These are phyloP conservation scores for Funneliformis mosseae DNA, from an alignment of 192 early-diverging fungal genomes.

Conservation along the genomic window DNA sequence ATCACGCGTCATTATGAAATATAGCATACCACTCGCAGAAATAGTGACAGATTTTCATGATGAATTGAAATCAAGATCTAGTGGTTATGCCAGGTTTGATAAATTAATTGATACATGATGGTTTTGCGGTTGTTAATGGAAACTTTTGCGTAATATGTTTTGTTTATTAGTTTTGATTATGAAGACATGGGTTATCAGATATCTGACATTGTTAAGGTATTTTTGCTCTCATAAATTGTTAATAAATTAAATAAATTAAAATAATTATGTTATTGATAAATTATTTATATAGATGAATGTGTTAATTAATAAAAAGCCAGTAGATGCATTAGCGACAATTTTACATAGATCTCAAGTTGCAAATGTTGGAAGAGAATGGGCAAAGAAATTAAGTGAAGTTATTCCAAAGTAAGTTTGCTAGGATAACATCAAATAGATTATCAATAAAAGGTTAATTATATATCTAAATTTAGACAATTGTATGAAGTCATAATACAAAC, in stretches of 20 bases:
- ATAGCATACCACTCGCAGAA: slow-evolving; percentile 86
- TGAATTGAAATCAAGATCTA: slow-evolving; percentile 86
- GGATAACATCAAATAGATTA: neutral
- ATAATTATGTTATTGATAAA: neutral
- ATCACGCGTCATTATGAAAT: slow-evolving; percentile 81
- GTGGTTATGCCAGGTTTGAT: slow-evolving; percentile 72
- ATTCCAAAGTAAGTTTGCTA: slow-evolving; percentile 53
- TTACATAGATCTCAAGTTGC: slow-evolving; percentile 75
- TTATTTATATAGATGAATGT: slow-evolving; percentile 68
- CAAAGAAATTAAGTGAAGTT: slow-evolving; percentile 77
- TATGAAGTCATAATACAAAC: slow-evolving; percentile 96
- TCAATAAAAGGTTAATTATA: slow-evolving; percentile 24
- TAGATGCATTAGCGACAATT: slow-evolving; percentile 92
- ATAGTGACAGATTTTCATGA: slow-evolving; percentile 97
- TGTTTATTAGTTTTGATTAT: slow-evolving; percentile 79
- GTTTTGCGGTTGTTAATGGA: too few species aligned
- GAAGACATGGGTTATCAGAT: slow-evolving; percentile 87
- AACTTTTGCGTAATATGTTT: neutral
- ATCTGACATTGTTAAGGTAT: slow-evolving; percentile 85
- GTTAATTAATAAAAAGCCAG: slow-evolving; percentile 85
- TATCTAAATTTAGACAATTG: slow-evolving; percentile 63
- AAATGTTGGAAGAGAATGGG: slow-evolving; percentile 78
- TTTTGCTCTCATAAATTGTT: neutral
- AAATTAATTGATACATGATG: neutral
- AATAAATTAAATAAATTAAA: neutral